Percentiles rank a stretch among this genome's conserved stretches.
Conservation (phyloP, 768 basidiomycete species). For the Hysterangium stoloniferum region DNA sequence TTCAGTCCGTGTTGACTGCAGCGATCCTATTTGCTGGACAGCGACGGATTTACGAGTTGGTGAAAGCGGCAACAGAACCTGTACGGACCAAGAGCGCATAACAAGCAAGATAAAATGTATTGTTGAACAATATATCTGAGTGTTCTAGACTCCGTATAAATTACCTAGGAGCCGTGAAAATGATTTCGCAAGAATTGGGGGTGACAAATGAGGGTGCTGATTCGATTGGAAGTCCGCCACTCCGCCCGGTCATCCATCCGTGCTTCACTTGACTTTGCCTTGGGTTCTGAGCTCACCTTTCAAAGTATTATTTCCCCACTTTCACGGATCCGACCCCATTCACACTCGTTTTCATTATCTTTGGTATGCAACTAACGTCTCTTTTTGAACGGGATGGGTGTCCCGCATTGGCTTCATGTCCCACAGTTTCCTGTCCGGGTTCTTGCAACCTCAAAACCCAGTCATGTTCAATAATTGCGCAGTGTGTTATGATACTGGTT, state of each 20-base stretch:
- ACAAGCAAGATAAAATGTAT: not conserved
- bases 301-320: not conserved
- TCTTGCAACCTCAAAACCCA: constrained; percentile 6
- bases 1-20: constrained; percentile 89
- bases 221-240: constrained; percentile 1
- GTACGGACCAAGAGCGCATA: too few species aligned
- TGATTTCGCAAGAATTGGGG: too few species aligned
- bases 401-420: not conserved
- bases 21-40: constrained; percentile 92
- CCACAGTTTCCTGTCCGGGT: constrained; percentile 5
- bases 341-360: constrained; percentile 8
- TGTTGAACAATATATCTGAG: not conserved
- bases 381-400: constrained; percentile 2
- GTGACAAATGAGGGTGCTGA: not conserved
- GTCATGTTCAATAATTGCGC: constrained; percentile 7
- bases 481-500: constrained; percentile 1
- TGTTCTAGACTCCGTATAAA: not conserved
- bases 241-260: not conserved
- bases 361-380: not conserved
- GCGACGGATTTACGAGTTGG: constrained; percentile 63
- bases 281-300: not conserved
- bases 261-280: not conserved
- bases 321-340: not conserved
- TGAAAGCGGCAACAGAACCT: not conserved
- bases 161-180: too few species aligned